These are phyloP conservation scores for Colletotrichum endophyticum DNA, from an alignment of 2,329 filamentous ascomycete genomes.

Conservation along the genomic window DNA sequence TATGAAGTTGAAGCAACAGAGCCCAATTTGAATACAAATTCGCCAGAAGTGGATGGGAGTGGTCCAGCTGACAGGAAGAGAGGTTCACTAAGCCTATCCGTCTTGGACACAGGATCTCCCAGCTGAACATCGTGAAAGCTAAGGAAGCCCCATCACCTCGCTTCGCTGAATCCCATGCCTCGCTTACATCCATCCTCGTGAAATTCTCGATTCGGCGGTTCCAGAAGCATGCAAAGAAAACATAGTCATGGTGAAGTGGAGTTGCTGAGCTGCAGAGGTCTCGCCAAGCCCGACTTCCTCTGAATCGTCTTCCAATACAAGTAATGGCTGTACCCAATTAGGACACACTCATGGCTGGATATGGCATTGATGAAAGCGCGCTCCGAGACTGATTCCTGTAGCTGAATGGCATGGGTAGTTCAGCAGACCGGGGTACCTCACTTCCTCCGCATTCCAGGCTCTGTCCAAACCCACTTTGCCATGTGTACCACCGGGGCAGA, in stretches of 20 bases:
- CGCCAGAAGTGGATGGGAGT: rapidly evolving
- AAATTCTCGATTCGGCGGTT: not conserved
- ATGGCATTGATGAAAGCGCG: too few species aligned
- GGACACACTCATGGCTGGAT: too few species aligned
- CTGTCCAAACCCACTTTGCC: not conserved
- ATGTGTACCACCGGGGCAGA: not conserved
- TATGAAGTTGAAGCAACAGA: not conserved
- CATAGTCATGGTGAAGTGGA: not conserved
- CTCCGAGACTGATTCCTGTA: not conserved
- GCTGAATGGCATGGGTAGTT: not conserved
- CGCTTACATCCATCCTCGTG: not conserved
- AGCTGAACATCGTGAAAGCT: not conserved
- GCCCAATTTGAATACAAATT: rapidly evolving
- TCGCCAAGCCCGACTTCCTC: not conserved
- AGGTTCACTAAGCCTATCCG: too few species aligned
- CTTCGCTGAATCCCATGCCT: not conserved
- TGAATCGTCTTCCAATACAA: not conserved
- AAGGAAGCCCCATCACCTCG: not conserved
- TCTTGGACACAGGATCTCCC: not conserved
- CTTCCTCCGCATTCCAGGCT: not conserved
- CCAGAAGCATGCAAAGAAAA: not conserved
- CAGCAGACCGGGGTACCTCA: not conserved
- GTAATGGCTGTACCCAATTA: too few species aligned
- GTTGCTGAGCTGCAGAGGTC: not conserved
- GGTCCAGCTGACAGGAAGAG: not conserved